Conservation (phyloP, 23 red algal genomes). For the Gracilaria gracilis region DNA sequence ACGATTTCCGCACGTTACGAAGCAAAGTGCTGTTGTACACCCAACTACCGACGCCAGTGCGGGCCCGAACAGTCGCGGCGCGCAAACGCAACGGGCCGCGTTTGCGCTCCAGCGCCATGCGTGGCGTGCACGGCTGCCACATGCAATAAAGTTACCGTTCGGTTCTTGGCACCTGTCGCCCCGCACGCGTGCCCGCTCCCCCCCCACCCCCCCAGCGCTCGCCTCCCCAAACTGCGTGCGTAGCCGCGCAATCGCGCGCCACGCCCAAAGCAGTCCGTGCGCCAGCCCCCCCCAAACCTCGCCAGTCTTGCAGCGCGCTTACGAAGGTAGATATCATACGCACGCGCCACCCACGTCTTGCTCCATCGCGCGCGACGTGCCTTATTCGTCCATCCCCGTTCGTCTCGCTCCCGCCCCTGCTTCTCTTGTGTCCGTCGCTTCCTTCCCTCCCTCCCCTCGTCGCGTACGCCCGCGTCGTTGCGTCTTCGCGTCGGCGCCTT, state of each 20-base stretch:
- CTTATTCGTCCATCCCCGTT: not conserved
- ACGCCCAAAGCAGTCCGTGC: not conserved
- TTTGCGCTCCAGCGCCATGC: not conserved
- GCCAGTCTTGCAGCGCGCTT: not conserved
- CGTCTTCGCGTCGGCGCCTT: not conserved
- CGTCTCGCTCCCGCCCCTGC: not conserved
- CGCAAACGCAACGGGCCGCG: not conserved
- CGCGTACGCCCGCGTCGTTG: not conserved
- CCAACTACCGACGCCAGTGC: not conserved
- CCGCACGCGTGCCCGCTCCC: not conserved
- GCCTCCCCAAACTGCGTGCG: conserved; percentile 2
- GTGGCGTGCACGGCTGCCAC: not conserved
- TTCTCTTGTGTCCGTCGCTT: not conserved
- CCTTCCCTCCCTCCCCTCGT: not conserved
- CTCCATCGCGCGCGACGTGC: not conserved
- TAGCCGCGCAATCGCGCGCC: conserved; percentile 13
- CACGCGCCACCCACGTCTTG: not conserved
- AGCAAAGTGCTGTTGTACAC: not conserved
- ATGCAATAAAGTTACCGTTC: conserved; percentile 28
- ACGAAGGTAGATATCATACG: not conserved
- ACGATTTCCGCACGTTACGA: conserved; percentile 1
- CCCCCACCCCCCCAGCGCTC: not conserved
- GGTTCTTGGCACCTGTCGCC: not conserved
- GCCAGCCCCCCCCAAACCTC: conserved; percentile 5
- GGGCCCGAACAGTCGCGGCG: not conserved